Percentiles rank a stretch among this genome's conserved stretches.
These are phyloP conservation scores for Heliamphora pulchella DNA, from an alignment of 179 eudicot genomes.

Conservation along the genomic window DNA sequence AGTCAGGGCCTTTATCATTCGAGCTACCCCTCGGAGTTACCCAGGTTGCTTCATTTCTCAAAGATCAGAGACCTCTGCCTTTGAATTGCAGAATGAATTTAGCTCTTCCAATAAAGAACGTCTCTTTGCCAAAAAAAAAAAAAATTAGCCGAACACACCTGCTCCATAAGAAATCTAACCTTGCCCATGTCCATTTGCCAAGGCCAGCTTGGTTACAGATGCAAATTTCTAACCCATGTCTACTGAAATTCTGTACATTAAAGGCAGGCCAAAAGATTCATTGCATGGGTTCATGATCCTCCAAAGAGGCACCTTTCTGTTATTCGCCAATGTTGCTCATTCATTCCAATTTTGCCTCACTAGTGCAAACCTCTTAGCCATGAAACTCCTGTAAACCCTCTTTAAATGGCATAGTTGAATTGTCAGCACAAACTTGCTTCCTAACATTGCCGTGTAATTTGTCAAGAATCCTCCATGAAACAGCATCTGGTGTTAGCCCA, in stretches of 20 bases:
- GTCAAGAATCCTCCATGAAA: constrained; percentile 77
- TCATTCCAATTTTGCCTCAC: neutral
- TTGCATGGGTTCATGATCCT: neutral
- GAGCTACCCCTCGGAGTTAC: no score
- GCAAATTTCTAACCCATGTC: neutral
- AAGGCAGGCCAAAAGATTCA: neutral
- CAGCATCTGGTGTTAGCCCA: constrained; percentile 75
- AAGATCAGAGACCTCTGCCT: neutral
- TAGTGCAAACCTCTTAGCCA: neutral
- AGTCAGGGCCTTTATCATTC: no score
- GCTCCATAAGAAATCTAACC: neutral
- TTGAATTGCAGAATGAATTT: neutral
- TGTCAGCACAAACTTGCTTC: constrained; percentile 13
- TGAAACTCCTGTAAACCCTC: neutral
- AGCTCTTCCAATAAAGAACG: neutral
- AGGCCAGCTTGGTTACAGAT: neutral
- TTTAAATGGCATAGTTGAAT: neutral
- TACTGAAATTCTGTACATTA: neutral
- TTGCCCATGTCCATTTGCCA: neutral
- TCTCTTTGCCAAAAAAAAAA: neutral
- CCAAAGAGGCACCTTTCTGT: neutral
- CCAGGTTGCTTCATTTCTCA: neutral
- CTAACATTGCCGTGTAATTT: constrained; percentile 40
- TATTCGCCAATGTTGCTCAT: neutral
- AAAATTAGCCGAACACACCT: no score